Percentiles rank a stretch among this genome's conserved stretches.
These are phyloP conservation scores for Starmerella sp. DNA, from an alignment of 805 yeast genomes.

Conservation along the genomic window DNA sequence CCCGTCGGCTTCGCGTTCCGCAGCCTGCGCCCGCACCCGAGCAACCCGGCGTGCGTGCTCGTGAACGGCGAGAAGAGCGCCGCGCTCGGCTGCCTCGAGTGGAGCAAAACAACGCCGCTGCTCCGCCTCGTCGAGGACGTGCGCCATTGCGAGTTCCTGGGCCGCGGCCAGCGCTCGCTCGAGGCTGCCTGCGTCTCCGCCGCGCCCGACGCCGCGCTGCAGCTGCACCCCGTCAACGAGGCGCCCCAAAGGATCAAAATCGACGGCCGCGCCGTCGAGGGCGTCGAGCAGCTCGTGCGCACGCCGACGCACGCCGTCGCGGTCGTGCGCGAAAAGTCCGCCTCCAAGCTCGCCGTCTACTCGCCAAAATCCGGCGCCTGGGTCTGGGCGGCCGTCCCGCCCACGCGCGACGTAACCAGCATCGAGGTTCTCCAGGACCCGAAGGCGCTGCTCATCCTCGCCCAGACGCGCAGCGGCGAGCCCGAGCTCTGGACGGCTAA, in stretches of 20 bases:
- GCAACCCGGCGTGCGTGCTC: neutral
- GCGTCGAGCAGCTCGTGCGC: slow-evolving; percentile 1
- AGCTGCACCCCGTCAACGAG: neutral
- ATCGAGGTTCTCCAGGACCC: neutral
- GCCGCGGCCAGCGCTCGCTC: neutral
- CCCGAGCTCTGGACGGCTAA: neutral
- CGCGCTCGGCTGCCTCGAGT: neutral
- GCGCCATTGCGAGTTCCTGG: neutral
- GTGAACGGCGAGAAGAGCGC: neutral
- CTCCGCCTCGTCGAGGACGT: neutral
- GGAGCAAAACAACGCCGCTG: neutral
- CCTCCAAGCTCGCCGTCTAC: neutral
- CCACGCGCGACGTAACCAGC: neutral
- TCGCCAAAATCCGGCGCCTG: neutral
- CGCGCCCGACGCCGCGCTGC: neutral
- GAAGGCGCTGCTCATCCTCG: neutral
- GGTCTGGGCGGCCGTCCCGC: neutral
- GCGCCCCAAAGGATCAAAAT: neutral
- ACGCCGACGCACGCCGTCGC: slow-evolving; percentile 1
- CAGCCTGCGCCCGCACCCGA: neutral
- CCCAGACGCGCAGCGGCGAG: neutral
- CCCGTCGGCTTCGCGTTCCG: neutral
- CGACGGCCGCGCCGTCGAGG: neutral
- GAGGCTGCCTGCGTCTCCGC: neutral
- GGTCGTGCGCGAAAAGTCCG: neutral